A percentile compares a stretch with the other conserved stretches of the same genome.
Conservation (phyloP, 768 basidiomycete genomes). For the Mycena kentingensis region DNA sequence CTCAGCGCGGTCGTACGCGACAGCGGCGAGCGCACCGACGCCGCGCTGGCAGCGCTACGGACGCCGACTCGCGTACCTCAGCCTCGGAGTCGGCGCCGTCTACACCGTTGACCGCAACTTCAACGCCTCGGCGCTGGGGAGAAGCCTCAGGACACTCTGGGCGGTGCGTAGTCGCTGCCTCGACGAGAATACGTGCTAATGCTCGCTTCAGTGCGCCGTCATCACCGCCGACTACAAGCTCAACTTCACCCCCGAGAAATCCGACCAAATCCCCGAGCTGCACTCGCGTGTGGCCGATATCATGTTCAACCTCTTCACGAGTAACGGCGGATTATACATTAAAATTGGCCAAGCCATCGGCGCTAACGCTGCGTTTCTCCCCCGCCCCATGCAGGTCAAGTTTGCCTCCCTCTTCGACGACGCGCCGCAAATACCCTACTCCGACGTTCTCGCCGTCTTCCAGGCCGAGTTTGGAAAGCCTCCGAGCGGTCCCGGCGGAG, state of each 20-base stretch:
- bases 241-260: constrained; percentile 77
- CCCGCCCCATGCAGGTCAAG: constrained; percentile 78
- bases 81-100: constrained; percentile 40
- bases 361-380: constrained; percentile 83
- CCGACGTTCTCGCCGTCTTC: constrained; percentile 68
- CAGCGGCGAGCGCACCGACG: background rate
- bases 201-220: constrained; percentile 55
- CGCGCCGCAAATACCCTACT: constrained; percentile 82
- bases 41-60: constrained; percentile 26
- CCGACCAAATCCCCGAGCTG: constrained; percentile 72
- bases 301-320: constrained; percentile 72
- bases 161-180: constrained; percentile 37
- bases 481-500: constrained; percentile 65
- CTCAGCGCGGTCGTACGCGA: background rate
- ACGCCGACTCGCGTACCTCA: constrained; percentile 39
- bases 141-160: constrained; percentile 57
- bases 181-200: background rate
- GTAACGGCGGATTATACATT: constrained; percentile 85
- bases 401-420: constrained; percentile 86
- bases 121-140: constrained; percentile 58
- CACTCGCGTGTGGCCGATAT: constrained; percentile 85
- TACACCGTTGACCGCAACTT: constrained; percentile 51
- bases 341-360: constrained; percentile 86
- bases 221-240: constrained; percentile 85
- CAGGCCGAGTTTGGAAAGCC: constrained; percentile 65